Conservation (phyloP, 2,329 filamentous ascomycete genomes). For the Penicillium sp. region DNA sequence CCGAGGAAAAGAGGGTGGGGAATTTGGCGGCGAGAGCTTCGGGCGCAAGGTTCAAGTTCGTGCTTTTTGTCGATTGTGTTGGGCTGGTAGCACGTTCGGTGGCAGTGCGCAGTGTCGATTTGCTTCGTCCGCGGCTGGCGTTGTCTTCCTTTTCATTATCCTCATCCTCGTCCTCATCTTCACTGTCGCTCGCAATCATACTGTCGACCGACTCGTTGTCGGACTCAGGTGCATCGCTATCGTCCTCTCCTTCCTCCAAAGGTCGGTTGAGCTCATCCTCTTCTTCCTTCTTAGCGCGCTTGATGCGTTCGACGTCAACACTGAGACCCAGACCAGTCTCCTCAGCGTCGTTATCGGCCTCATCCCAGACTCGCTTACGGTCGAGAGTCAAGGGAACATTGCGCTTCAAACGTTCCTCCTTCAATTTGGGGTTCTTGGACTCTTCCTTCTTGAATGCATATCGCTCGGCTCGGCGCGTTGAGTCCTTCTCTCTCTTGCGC, state of each 20-base stretch:
- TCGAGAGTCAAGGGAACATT: slow-evolving; percentile 84
- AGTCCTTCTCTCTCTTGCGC: slow-evolving; percentile 74
- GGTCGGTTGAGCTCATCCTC: slow-evolving; percentile 41
- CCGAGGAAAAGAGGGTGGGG: slow-evolving; percentile 56
- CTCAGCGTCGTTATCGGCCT: slow-evolving; percentile 58
- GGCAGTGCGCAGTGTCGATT: slow-evolving; percentile 37
- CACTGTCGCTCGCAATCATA: slow-evolving; percentile 66
- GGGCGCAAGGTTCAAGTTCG: slow-evolving; percentile 60
- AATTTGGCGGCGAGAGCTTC: slow-evolving; percentile 63
- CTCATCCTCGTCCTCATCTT: slow-evolving; percentile 47
- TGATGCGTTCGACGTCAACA: slow-evolving; percentile 51
- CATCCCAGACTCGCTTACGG: slow-evolving; percentile 86
- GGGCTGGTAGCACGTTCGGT: slow-evolving; percentile 56
- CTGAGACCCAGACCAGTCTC: slow-evolving; percentile 46
- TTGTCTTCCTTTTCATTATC: slow-evolving; percentile 37
- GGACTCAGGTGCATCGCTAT: slow-evolving; percentile 44
- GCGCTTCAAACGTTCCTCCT: slow-evolving; percentile 68
- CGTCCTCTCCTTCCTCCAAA: slow-evolving; percentile 47
- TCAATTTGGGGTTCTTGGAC: slow-evolving; percentile 74
- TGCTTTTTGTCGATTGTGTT: slow-evolving; percentile 56
- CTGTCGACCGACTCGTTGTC: slow-evolving; percentile 67
- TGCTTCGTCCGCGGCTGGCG: slow-evolving; percentile 32
- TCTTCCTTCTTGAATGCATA: slow-evolving; percentile 82
- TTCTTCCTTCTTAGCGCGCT: slow-evolving; percentile 48
- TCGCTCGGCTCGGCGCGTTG: slow-evolving; percentile 72